Base-by-base conservation (phyloP, 2,329 filamentous ascomycete species). In the Fusarium coicis region DNA sequence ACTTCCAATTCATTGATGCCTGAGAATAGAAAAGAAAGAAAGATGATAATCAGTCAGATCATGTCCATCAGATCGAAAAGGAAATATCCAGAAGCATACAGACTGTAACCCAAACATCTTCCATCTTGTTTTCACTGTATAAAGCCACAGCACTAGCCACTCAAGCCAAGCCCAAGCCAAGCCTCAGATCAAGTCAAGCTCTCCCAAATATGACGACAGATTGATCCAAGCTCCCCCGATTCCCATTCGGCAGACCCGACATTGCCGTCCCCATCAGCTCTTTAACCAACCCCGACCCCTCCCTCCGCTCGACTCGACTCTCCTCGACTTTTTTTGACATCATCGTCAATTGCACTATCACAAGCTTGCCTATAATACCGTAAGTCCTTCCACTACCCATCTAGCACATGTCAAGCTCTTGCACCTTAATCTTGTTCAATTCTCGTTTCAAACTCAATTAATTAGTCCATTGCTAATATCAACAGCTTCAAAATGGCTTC, bases 401-500 rank as follows among this genome's bases (percentile, higher is more conserved):
- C n/a, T n/a, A n/a, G n/a, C n/a, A n/a, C n/a, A n/a, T n/a, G n/a
- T n/a, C n/a, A 36, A 36, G 4, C 34, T 36, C 42, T 43, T 43
- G 42, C n/a, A 43, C 15, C 42, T 43, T 18, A 7, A 23, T 18
- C 42, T 43, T 43, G 10, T 42, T 23, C n/a, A 26, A 18, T 26
- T 26, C 42, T 44, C n/a, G 21, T n/a, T 42, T 42, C 21, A 42
- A 42, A 42, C 28, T 34, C 54, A 36, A 50, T 37, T 39, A 65
- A 65, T n/a, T 43, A 15, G 1, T 32, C 3, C 18, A 21, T 23
- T 21, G 49, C 49, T 26, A 40, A 32, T 18, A 23, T 49, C 70
- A 37, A 66, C n/a, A 66, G 10, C 63, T 40, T 44, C 49, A 42
- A 30, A 56, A 69, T 97, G 94, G 91, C 94, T 80, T 86, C 92